These are phyloP conservation scores for Hansenula lynferdii DNA, from an alignment of 1,139 yeast genomes.

Conservation along the genomic window DNA sequence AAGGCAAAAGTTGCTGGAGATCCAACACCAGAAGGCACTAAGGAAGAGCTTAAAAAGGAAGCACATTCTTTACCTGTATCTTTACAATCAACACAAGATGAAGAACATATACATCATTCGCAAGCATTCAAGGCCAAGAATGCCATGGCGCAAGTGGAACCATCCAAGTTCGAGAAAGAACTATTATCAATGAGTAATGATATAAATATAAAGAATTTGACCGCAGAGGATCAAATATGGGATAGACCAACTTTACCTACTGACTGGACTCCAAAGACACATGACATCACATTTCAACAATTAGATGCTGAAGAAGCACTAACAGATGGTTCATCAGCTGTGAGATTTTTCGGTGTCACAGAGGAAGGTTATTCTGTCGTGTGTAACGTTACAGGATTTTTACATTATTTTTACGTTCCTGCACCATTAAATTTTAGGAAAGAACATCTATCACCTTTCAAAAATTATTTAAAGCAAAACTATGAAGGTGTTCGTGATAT, in stretches of 20 bases:
- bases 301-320: slow-evolving; percentile 88
- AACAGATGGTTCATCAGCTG: slow-evolving; percentile 52
- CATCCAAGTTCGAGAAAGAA: slow-evolving; percentile 64
- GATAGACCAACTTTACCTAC: slow-evolving; percentile 48
- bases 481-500: slow-evolving; percentile 58
- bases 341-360: slow-evolving; percentile 91
- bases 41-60: slow-evolving; percentile 17
- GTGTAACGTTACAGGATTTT: slow-evolving; percentile 85
- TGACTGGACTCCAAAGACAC: slow-evolving; percentile 40
- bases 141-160: slow-evolving; percentile 32
- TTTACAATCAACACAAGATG: slow-evolving; percentile 9
- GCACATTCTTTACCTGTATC: slow-evolving; percentile 24
- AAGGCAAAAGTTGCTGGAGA: slow-evolving; percentile 14
- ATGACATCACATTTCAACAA: slow-evolving; percentile 79
- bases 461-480: slow-evolving; percentile 41
- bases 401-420: slow-evolving; percentile 89
- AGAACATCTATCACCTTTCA: slow-evolving; percentile 46
- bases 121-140: slow-evolving; percentile 25
- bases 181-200: slow-evolving; percentile 51
- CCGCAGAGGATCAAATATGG: slow-evolving; percentile 28
- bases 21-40: slow-evolving; percentile 12
- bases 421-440: slow-evolving; percentile 75
- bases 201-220: slow-evolving; percentile 19
- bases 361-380: slow-evolving; percentile 81
- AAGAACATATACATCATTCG: slow-evolving; percentile 16